Conservation (phyloP, 164 flowering plant genomes). For the Houttuynia cordata region DNA sequence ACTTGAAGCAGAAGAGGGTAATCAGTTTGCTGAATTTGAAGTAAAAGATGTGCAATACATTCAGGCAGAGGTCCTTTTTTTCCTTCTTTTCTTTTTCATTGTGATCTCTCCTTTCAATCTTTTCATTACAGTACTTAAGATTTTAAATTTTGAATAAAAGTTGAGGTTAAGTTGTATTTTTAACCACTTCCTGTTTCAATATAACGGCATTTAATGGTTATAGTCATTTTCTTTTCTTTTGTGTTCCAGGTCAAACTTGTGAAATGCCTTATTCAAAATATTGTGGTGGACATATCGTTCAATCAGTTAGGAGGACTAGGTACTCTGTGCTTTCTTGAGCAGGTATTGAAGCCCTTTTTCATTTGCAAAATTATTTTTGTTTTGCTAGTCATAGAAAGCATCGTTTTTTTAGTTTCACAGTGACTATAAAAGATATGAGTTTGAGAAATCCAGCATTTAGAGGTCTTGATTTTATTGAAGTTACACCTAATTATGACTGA, state of each 20-base stretch:
- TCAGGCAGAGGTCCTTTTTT: constrained; percentile 61
- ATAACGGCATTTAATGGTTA: too few species aligned
- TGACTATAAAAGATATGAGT: not conserved
- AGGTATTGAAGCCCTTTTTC: constrained; percentile 25
- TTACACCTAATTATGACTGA: too few species aligned
- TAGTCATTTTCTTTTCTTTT: not conserved
- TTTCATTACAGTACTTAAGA: too few species aligned
- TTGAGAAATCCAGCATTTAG: not conserved
- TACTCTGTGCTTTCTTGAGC: constrained; percentile 65
- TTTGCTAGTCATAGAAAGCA: not conserved
- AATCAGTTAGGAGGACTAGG: constrained; percentile 71
- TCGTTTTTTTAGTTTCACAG: not conserved
- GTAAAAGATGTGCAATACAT: constrained; percentile 81
- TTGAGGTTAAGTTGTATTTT: not conserved
- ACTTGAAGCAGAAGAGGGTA: constrained; percentile 58
- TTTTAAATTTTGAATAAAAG: too few species aligned
- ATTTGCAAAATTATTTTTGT: too few species aligned
- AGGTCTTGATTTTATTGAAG: not conserved
- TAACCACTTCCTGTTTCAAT: too few species aligned
- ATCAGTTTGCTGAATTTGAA: constrained; percentile 42
- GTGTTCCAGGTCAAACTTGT: constrained; percentile 68
- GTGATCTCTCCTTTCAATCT: not conserved
- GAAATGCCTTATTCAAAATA: constrained; percentile 57
- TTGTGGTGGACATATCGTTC: constrained; percentile 64
- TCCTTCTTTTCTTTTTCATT: not conserved